phyloP scores from a whole-genome alignment of 2,329 filamentous ascomycete species.

The Paraphaeosphaeria minitans region DNA sequence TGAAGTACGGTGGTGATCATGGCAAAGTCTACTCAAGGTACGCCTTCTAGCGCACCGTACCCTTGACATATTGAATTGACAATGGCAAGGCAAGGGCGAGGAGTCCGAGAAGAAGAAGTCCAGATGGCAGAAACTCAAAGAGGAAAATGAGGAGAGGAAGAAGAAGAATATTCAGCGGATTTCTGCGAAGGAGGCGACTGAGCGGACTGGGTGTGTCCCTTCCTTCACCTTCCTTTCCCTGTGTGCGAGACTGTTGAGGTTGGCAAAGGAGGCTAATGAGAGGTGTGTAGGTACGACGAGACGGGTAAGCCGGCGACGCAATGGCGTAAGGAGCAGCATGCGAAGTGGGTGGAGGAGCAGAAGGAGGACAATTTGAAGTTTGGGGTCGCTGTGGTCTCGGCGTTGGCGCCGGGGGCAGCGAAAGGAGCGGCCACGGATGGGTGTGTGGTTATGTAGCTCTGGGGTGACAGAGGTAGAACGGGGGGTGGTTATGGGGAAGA shows the following conservation, averaged over 20 bases:
- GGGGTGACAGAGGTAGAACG: background rate
- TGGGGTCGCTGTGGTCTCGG: background rate
- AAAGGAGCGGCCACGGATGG: background rate
- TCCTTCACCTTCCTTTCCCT: background rate
- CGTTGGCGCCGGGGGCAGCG: background rate
- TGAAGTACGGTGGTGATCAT: too few relatives aligned
- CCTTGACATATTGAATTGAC: too few relatives aligned
- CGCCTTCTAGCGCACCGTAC: too few relatives aligned
- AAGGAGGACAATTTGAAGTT: background rate
- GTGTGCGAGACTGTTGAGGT: too few relatives aligned
- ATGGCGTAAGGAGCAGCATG: background rate
- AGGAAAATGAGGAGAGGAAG: slow-evolving; percentile 3
- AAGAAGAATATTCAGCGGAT: background rate
- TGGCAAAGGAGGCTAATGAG: too few relatives aligned
- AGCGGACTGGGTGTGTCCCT: background rate
- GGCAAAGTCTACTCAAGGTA: background rate
- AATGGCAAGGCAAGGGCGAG: background rate
- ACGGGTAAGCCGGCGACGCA: background rate
- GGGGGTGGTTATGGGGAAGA: too few relatives aligned
- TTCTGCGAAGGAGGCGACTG: background rate
- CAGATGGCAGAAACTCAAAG: slow-evolving; percentile 5
- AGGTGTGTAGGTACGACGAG: background rate
- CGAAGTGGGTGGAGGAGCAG: background rate
- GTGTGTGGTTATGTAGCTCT: background rate
- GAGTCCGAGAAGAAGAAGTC: background rate